Percentiles rank a stretch among this genome's conserved stretches.
phyloP scores from a whole-genome alignment of 2,329 filamentous ascomycete species.

The Aureobasidium sp. region DNA sequence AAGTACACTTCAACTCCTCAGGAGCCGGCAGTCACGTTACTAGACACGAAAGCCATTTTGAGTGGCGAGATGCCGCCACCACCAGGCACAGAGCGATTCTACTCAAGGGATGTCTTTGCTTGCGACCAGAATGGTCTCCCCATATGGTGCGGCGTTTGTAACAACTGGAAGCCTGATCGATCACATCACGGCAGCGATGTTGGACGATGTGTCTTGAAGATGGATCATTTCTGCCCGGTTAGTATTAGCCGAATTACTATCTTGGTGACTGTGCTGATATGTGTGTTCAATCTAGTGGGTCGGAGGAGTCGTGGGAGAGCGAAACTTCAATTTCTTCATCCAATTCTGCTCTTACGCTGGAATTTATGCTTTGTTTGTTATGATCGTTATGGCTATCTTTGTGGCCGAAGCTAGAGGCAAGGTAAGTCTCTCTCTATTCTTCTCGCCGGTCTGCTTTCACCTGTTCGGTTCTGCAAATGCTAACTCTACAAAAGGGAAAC shows the following conservation, averaged over 20 bases:
- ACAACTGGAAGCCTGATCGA: conserved; percentile 81
- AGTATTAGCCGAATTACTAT: background rate
- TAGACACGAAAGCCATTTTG: conserved; percentile 22
- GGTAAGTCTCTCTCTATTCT: conserved; percentile 28
- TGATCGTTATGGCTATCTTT: conserved; percentile 60
- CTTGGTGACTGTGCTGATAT: background rate
- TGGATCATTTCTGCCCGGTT: conserved; percentile 86
- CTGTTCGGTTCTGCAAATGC: background rate
- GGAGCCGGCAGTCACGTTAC: conserved; percentile 18
- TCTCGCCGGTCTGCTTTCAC: background rate
- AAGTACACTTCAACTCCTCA: background rate
- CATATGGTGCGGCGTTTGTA: conserved; percentile 76
- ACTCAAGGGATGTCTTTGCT: conserved; percentile 74
- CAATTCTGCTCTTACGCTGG: conserved; percentile 75
- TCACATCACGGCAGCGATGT: conserved; percentile 81
- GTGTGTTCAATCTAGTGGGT: conserved; percentile 40
- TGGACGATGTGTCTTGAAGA: conserved; percentile 73
- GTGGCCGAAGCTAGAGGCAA: conserved; percentile 48
- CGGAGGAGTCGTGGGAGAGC: conserved; percentile 86
- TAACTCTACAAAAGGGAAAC: background rate
- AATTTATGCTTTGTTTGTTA: conserved; percentile 57
- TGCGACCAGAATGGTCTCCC: conserved; percentile 81
- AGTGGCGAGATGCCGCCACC: conserved; percentile 45
- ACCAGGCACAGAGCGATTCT: conserved; percentile 67
- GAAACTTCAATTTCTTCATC: conserved; percentile 82